Percentiles rank a stretch among this genome's conserved stretches.
These are phyloP conservation scores for Penicillium tannophilum DNA, from an alignment of 495 filamentous ascomycete species.

Conservation along the genomic window DNA sequence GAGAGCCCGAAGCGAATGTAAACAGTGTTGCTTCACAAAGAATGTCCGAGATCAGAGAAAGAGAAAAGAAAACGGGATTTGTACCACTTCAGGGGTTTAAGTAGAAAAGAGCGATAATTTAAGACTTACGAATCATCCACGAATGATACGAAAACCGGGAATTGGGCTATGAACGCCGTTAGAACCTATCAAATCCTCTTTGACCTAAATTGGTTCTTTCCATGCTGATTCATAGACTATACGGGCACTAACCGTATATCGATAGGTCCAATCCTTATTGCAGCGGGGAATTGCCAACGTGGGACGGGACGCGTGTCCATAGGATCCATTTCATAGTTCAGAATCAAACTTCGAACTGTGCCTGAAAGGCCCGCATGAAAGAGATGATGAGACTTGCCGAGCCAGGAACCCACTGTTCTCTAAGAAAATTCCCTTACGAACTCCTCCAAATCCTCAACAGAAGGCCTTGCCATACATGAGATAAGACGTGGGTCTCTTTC, in stretches of 20 bases:
- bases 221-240: slow-evolving; percentile 5
- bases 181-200: background rate
- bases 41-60: background rate
- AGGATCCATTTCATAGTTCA: background rate
- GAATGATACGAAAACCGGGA: background rate
- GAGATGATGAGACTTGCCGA: background rate
- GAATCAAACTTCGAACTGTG: background rate
- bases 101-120: background rate
- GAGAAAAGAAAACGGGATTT: background rate
- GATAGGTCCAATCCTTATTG: background rate
- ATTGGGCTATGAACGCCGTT: background rate
- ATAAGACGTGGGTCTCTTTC: background rate
- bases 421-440: background rate
- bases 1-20: background rate
- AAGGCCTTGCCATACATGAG: background rate
- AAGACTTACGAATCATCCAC: slow-evolving; percentile 7
- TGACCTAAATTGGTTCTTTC: background rate
- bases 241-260: background rate
- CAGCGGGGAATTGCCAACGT: slow-evolving; percentile 4
- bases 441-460: background rate
- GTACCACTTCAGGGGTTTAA: background rate
- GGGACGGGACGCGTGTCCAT: background rate
- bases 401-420: background rate
- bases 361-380: background rate
- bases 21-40: background rate